A percentile compares a stretch with the other conserved stretches of the same genome.
phyloP scores from a whole-genome alignment of 805 yeast species.

The Sugiyamaella boreocaroliniensis region DNA sequence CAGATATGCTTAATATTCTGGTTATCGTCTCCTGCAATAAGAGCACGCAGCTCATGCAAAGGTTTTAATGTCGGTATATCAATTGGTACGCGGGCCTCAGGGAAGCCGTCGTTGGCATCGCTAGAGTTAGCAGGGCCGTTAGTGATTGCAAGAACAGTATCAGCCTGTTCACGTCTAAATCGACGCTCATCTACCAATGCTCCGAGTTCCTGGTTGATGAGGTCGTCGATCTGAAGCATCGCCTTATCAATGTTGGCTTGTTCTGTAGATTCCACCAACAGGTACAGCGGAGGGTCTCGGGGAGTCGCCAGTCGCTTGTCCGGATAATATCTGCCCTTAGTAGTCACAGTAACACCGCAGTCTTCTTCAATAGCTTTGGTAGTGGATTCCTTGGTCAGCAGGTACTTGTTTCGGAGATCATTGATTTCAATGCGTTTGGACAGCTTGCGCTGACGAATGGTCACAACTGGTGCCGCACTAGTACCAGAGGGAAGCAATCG shows the following conservation, averaged over 20 bases:
- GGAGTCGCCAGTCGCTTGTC: slow-evolving; percentile 28
- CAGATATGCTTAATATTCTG: slow-evolving; percentile 33
- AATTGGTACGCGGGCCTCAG: slow-evolving; percentile 22
- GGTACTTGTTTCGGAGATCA: slow-evolving; percentile 31
- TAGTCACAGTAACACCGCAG: slow-evolving; percentile 28
- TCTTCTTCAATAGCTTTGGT: slow-evolving; percentile 25
- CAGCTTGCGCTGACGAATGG: slow-evolving; percentile 12
- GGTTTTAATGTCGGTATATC: slow-evolving; percentile 7
- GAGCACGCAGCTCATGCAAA: slow-evolving; percentile 26
- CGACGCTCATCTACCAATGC: slow-evolving; percentile 25
- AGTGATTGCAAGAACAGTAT: slow-evolving; percentile 6
- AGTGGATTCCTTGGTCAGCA: slow-evolving; percentile 31
- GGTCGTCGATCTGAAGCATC: slow-evolving; percentile 54
- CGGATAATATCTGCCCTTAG: slow-evolving; percentile 33
- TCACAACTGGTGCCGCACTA: neutral
- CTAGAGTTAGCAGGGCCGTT: slow-evolving; percentile 6
- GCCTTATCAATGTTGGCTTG: slow-evolving; percentile 48
- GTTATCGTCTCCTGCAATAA: slow-evolving; percentile 32
- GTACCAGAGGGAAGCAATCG: neutral
- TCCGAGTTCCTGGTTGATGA: slow-evolving; percentile 26
- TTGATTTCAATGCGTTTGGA: slow-evolving; percentile 30
- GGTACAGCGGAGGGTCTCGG: slow-evolving; percentile 28
- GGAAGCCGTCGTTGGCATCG: slow-evolving; percentile 3
- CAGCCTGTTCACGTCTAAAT: slow-evolving; percentile 19
- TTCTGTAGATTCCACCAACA: slow-evolving; percentile 57